Conservation (phyloP, 2,329 filamentous ascomycete species). For the Hypoxylon sp. region DNA sequence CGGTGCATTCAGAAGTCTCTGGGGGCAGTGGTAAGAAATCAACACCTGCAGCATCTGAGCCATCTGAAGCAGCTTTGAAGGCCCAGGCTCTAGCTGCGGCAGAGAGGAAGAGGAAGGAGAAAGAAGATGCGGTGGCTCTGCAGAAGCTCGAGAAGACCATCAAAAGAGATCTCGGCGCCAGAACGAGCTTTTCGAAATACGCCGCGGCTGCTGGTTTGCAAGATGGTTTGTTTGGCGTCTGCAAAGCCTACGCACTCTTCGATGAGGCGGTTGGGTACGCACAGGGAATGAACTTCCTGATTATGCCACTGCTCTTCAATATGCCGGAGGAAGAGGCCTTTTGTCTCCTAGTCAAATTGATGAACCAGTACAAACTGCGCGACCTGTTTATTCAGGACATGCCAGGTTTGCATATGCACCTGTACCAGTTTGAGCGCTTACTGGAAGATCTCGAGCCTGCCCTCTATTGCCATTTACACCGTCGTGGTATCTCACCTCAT, state of each 20-base stretch:
- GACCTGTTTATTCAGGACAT: constrained; percentile 97
- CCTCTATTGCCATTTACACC: constrained; percentile 92
- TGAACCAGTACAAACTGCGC: constrained; percentile 95
- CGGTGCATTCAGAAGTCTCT: constrained; percentile 84
- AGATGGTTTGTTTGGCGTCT: constrained; percentile 93
- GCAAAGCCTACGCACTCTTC: constrained; percentile 96
- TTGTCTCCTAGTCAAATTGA: constrained; percentile 89
- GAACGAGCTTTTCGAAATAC: constrained; percentile 97
- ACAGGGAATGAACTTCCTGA: constrained; percentile 98
- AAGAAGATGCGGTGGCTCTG: constrained; percentile 80
- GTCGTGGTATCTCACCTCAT: constrained; percentile 88
- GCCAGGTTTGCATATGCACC: constrained; percentile 91
- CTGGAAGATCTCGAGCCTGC: constrained; percentile 95
- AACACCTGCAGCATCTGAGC: constrained; percentile 72
- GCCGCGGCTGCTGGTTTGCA: constrained; percentile 91
- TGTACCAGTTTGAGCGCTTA: constrained; percentile 95
- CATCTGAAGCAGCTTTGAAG: constrained; percentile 76
- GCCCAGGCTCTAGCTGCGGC: constrained; percentile 74
- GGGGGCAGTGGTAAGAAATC: constrained; percentile 68
- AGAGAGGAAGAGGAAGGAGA: constrained; percentile 82
- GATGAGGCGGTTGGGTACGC: constrained; percentile 96
- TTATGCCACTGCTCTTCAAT: constrained; percentile 97
- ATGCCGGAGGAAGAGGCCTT: constrained; percentile 99
- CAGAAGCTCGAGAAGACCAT: constrained; percentile 93
- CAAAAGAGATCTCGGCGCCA: constrained; percentile 87